Evolutionary conservation across 805 yeast genomes (phyloP), one percentile per base, ranked within the genome.

Genomic region (Yarrowia deformans): DNA sequence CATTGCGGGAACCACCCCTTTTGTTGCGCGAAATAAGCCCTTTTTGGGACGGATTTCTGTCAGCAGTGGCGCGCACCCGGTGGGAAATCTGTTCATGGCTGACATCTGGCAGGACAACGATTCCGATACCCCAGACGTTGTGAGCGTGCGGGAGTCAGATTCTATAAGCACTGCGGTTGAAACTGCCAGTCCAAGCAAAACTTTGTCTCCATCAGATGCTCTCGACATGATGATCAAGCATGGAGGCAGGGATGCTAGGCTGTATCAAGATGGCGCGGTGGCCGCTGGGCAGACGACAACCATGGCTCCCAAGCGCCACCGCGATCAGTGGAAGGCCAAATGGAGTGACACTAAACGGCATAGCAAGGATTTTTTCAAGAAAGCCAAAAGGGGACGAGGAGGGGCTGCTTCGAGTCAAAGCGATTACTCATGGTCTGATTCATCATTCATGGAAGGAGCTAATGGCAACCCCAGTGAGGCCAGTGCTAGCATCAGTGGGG

Each of bases 311-410:
- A 60, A 60, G 34, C 66, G 66, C 12, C 66, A 60, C 34, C 45
- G 66, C 2, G 66, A 60, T 34, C 66, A 60, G 34, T 60, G 66
- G 66, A 60, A 45, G 40, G 52, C 66, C 32, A 60, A 60, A 13
- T 60, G 66, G 66, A 32, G 34, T 3, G 66, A 60, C n/a, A 60
- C 66, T 32, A 60, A 60, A 12, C 66, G 52, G 8, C 66, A 60
- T 9, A 45, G 66, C 42, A 43, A 45, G 42, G 52, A 60, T 18
- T 45, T 60, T 8, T 60, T 60, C 37, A 45, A 45, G 18, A 60
- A 34, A 14, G 45, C 66, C 3, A 60, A 56, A 29, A 56, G 42
- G 12, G 19, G 52, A 18, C 37, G 52, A 34, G 42, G 52, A 6
- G 52, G 37, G 13, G 40, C 35, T 4, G 37, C 29, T 2, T 34